A percentile compares a stretch with the other conserved stretches of the same genome.
Conservation (phyloP, 2,329 filamentous ascomycete genomes). For the Ophiostoma angusticollis region DNA sequence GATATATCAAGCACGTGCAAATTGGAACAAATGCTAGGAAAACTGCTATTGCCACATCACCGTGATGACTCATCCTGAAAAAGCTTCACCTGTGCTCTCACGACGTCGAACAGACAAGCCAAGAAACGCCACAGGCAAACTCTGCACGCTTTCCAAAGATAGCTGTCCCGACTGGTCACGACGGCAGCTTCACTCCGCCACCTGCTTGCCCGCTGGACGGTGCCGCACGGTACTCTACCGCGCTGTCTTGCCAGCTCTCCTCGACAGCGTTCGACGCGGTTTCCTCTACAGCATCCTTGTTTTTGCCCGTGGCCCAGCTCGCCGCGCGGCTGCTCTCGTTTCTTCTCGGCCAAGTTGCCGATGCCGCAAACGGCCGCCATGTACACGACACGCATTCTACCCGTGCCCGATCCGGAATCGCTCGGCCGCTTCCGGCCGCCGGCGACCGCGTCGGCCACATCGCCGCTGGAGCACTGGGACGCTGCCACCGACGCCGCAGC, state of each 20-base stretch:
- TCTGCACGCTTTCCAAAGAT: not conserved
- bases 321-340: not conserved
- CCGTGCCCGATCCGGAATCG: slow-evolving; percentile 9
- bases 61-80: no score
- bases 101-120: no score
- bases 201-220: slow-evolving; percentile 11
- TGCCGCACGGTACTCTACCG: not conserved
- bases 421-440: slow-evolving; percentile 13
- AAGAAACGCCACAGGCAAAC: no score
- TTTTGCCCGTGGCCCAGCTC: not conserved
- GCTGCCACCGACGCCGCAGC: slow-evolving; percentile 16
- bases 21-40: no score
- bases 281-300: not conserved
- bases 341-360: no score
- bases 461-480: slow-evolving; percentile 28
- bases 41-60: no score
- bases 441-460: not conserved
- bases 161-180: not conserved
- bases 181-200: slow-evolving; percentile 1
- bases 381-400: slow-evolving; percentile 14
- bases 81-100: no score
- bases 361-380: no score
- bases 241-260: no score
- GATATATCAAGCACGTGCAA: no score
- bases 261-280: no score